phyloP scores from a whole-genome alignment of 164 flowering plant species.

The grape (Vitis vinifera) region ASM3070453v1 NC_081811.1:3015501-3016000 shows the following conservation, averaged over 20 bases:
- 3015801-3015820: too few species aligned
- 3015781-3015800: not conserved
- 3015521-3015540: too few species aligned
- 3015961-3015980: slow-evolving; percentile 2
- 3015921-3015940: slow-evolving; percentile 5
- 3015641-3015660: not conserved
- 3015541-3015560: not conserved
- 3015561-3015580: not conserved
- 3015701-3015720: not conserved
- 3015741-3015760: not conserved
- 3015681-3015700: not conserved
- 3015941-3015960: slow-evolving; percentile 3
- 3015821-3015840: not conserved
- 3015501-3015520: not conserved
- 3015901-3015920: slow-evolving; percentile 9
- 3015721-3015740: not conserved
- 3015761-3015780: not conserved
- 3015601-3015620: not conserved
- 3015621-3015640: not conserved
- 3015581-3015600: not conserved
- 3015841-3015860: slow-evolving; percentile 7
- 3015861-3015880: slow-evolving; percentile 8
- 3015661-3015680: not conserved
- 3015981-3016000: slow-evolving; percentile 16
- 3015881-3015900: slow-evolving; percentile 1